Percentiles rank a stretch among this genome's conserved stretches.
Conservation (phyloP, 2,329 filamentous ascomycete genomes). For the Colletotrichum liaoningense region DNA sequence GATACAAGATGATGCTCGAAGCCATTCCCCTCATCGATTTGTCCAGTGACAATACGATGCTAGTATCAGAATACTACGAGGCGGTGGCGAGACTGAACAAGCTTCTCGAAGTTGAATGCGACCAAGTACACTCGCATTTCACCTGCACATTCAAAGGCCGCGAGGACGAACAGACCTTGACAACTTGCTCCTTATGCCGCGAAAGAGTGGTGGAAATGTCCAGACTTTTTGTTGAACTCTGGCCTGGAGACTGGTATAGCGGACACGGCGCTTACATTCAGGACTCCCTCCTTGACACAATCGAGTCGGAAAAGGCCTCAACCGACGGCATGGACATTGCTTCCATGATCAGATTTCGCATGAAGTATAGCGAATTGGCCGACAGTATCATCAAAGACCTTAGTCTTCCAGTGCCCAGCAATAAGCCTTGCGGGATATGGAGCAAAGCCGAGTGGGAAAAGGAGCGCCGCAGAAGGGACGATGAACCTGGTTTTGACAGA, state of each 20-base stretch:
- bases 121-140: neutral
- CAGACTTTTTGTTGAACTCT: neutral
- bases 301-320: neutral
- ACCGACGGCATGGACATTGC: neutral
- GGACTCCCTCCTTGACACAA: neutral
- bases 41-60: neutral
- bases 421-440: neutral
- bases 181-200: neutral
- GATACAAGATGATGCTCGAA: neutral
- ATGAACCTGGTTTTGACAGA: neutral
- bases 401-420: neutral
- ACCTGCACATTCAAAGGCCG: neutral
- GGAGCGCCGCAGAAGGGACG: neutral
- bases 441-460: neutral
- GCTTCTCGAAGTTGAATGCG: neutral
- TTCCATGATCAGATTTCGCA: neutral
- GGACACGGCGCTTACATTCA: neutral
- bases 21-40: neutral
- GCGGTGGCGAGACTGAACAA: neutral
- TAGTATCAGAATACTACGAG: neutral
- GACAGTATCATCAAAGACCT: neutral
- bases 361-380: neutral
- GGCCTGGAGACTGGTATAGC: neutral
- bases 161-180: neutral
- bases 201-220: neutral